Percentiles rank a stretch among this genome's conserved stretches.
These are phyloP conservation scores for Scenedesmus sp. DNA, from an alignment of 163 green algal species.

Conservation along the genomic window DNA sequence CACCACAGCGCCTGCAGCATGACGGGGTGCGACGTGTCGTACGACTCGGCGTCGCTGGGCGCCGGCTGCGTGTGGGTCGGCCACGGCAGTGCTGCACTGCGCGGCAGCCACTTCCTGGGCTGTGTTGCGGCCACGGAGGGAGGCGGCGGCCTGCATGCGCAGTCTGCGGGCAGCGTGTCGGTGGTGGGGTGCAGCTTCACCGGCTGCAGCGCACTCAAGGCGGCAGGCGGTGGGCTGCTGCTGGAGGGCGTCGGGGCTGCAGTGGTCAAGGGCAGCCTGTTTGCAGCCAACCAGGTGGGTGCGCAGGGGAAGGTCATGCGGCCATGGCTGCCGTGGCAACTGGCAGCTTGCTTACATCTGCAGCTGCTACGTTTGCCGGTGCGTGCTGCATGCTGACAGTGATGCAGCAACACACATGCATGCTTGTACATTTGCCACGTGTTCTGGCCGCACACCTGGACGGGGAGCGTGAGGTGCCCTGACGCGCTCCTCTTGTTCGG, in stretches of 20 bases:
- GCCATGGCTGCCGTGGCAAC: background rate
- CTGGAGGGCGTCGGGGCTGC: background rate
- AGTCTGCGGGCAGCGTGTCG: background rate
- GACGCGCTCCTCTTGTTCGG: no score
- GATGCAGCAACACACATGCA: background rate
- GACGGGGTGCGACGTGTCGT: background rate
- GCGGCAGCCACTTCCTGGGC: conserved; percentile 31
- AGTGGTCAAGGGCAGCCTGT: conserved; percentile 32
- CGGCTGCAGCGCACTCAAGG: conserved; percentile 28
- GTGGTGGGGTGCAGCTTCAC: conserved; percentile 37
- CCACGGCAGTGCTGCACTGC: conserved; percentile 3
- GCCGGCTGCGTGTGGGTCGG: conserved; percentile 44
- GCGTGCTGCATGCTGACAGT: background rate
- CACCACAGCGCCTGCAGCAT: conserved; percentile 39
- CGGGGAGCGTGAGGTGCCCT: no score
- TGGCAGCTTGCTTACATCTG: background rate
- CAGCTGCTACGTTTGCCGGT: background rate
- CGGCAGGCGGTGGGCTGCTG: conserved; percentile 35
- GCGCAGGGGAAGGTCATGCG: background rate
- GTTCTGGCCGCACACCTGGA: background rate
- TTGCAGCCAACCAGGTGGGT: conserved; percentile 37
- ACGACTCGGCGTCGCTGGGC: conserved; percentile 25
- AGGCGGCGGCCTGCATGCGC: conserved; percentile 30
- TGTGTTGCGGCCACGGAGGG: background rate
- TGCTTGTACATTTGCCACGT: background rate